Percentiles rank a stretch among this genome's conserved stretches.
Evolutionary conservation across 805 yeast species (phyloP).

Genomic region (Komagataella pastoris): DNA sequence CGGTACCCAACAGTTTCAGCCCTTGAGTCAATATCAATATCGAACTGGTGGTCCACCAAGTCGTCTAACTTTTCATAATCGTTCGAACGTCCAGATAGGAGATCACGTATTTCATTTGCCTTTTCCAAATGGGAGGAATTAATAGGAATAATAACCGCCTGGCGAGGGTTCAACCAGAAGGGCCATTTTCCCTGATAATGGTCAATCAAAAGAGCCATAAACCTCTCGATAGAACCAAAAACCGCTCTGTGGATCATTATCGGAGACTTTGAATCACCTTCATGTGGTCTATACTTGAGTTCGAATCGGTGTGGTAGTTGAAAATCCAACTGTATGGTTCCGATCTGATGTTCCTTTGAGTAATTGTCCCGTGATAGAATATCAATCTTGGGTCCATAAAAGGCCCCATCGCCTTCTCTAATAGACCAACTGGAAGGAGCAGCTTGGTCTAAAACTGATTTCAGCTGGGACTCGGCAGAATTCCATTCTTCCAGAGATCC

Average conservation of each 20-base stretch:
- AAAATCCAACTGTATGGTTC: constrained; percentile 91
- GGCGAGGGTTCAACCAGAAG: constrained; percentile 91
- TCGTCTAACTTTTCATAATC: constrained; percentile 31
- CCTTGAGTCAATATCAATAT: constrained; percentile 65
- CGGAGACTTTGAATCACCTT: constrained; percentile 47
- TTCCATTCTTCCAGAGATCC: constrained; percentile 77
- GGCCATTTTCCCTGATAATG: constrained; percentile 95
- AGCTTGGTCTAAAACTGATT: constrained; percentile 35
- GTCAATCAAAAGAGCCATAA: constrained; percentile 81
- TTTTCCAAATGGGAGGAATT: constrained; percentile 44
- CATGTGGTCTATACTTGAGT: constrained; percentile 47
- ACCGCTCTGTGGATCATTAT: constrained; percentile 96
- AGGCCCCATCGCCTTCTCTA: constrained; percentile 93
- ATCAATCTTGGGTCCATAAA: constrained; percentile 95
- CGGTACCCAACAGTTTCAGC: constrained; percentile 70
- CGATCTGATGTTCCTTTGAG: constrained; percentile 82
- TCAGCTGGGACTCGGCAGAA: constrained; percentile 60
- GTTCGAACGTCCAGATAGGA: constrained; percentile 32
- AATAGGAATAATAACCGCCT: constrained; percentile 75
- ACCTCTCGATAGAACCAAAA: constrained; percentile 88
- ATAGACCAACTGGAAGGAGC: constrained; percentile 47
- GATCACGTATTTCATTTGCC: constrained; percentile 33
- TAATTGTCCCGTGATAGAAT: constrained; percentile 68
- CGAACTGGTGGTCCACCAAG: constrained; percentile 45
- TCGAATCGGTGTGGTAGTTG: constrained; percentile 82